A percentile compares a stretch with the other conserved stretches of the same genome.
Evolutionary conservation across 2,329 filamentous ascomycete genomes (phyloP).

Genomic region (Ilyonectria robusta): DNA sequence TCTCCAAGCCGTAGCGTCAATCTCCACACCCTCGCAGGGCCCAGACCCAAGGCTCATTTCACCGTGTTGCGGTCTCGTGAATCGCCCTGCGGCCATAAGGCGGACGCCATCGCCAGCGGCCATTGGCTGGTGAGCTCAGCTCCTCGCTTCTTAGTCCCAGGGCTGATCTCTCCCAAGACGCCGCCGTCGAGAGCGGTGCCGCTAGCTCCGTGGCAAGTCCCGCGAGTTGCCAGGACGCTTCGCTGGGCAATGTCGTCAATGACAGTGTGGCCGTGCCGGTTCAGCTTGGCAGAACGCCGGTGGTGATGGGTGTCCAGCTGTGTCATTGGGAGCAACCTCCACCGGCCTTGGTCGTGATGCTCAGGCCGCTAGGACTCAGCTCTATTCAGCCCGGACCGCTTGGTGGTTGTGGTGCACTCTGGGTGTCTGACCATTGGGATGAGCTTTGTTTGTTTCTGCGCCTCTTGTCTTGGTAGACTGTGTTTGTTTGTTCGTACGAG

Average conservation of each 20-base stretch:
- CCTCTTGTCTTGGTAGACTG: not conserved
- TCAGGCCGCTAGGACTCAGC: not conserved
- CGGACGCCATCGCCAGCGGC: not conserved
- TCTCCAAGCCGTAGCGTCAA: not conserved
- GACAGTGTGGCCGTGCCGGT: not conserved
- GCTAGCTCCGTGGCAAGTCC: slow-evolving; percentile 16
- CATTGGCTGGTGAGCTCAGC: slow-evolving; percentile 7
- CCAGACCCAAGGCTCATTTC: slow-evolving; percentile 4
- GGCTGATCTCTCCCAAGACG: slow-evolving; percentile 17
- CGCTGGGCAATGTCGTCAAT: not conserved
- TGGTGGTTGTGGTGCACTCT: not conserved
- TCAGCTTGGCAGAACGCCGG: not conserved
- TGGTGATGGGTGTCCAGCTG: not conserved
- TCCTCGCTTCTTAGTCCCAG: slow-evolving; percentile 13
- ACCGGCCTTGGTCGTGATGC: not conserved
- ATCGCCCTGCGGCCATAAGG: not conserved
- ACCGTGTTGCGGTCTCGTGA: not conserved
- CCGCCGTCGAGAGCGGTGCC: slow-evolving; percentile 11
- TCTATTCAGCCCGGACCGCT: not conserved
- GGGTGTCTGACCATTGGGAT: not conserved
- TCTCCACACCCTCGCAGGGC: not conserved
- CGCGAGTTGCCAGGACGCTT: not conserved
- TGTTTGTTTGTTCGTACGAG: not conserved
- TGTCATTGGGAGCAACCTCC: not conserved
- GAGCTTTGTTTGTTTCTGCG: not conserved